Conservation (phyloP, 2,329 filamentous ascomycete species). For the Stemphylium vesicarium region DNA sequence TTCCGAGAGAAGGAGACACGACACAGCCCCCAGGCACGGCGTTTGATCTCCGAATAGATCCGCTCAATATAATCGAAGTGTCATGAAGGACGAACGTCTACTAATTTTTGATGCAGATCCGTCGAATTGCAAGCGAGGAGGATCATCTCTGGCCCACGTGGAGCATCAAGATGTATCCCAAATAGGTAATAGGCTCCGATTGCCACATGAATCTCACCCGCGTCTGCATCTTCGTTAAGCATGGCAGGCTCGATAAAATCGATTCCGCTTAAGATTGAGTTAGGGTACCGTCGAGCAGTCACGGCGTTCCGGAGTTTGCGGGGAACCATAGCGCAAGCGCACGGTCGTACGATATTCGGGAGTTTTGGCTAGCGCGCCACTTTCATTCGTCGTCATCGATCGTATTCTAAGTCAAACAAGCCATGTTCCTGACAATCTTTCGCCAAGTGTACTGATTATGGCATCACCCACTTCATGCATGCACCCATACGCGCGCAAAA, state of each 20-base stretch:
- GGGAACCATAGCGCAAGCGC: constrained; percentile 39
- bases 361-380: constrained; percentile 16
- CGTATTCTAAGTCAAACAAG: constrained; percentile 16
- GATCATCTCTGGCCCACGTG: constrained; percentile 12
- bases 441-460: constrained; percentile 23
- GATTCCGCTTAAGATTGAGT: neutral
- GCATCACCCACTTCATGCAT: neutral
- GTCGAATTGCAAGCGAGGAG: neutral
- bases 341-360: constrained; percentile 6
- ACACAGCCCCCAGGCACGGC: neutral
- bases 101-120: constrained; percentile 12
- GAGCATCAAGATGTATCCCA: neutral
- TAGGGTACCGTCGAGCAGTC: constrained; percentile 20
- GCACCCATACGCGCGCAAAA: constrained; percentile 1
- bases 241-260: constrained; percentile 17
- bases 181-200: neutral
- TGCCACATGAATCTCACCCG: constrained; percentile 3
- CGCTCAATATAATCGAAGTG: constrained; percentile 9
- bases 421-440: constrained; percentile 17
- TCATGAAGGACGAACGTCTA: constrained; percentile 18
- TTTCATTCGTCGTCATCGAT: constrained; percentile 16
- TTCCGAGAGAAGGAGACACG: neutral
- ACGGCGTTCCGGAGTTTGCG: constrained; percentile 37
- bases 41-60: neutral
- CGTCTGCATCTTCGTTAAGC: constrained; percentile 2